Evolutionary conservation across 73 alveolate species (phyloP), one percentile per base, ranked within the genome.

Genomic region (Paramecium octaurelia): DNA sequence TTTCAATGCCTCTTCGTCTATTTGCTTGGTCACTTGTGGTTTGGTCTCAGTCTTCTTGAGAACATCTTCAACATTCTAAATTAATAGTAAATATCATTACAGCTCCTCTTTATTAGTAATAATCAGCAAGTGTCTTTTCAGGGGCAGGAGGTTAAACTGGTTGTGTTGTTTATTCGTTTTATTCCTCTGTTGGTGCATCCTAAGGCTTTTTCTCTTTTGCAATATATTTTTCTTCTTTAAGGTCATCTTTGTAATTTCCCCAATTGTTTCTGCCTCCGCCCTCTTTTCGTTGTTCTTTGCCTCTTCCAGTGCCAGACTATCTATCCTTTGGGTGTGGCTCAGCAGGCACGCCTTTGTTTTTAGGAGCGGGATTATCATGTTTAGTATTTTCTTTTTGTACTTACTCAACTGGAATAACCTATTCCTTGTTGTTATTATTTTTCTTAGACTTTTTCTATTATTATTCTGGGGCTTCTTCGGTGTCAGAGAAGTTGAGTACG

Each of bases 281-380:
- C n/a, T 64, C 93, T 83, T 93, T 93, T 68, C 84, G 16, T 23
- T 21, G 29, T 31, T 89, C 94, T 89, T 75, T 93, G 10, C 93
- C 96, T 93, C 96, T 93, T 42, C 96, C 96, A 18, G 96, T 93
- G 5, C 96, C 96, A 34, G 80, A 50, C 57, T 93, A 75, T 88
- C 96, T 93, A 46, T 93, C 96, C n/a, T 89, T 88, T 0, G 96
- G 96, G 58, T 93, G 96, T 40, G 91, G 91, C 8, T 80, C 91
- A 44, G 91, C 75, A 11, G 91, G 35, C 7, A 80, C 91, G n/a
- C 91, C 91, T 18, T 80, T 80, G 24, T 80, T 2, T 12, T 48
- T 34, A 43, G 70, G 70, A 23, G 91, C 76, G 23, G 23, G 48
- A 44, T 42, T 34, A 3, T 20, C 57, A 35, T 80, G 91, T 46